Evolutionary conservation across 2,329 filamentous ascomycete species (phyloP).

Genomic region (Allantophomopsis cytisporea): DNA sequence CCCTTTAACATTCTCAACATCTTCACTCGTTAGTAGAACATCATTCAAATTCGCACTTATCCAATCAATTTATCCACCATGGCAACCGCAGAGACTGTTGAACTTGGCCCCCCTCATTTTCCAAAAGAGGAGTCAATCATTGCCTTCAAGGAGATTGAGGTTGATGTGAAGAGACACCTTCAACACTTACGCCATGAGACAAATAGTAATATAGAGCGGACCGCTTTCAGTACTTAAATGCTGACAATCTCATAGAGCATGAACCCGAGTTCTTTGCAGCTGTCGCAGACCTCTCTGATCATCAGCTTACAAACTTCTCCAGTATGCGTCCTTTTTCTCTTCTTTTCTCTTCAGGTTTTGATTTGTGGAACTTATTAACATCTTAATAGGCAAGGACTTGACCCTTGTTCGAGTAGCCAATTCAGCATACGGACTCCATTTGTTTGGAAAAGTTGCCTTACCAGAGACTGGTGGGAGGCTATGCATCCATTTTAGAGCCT

Average conservation of each 20-base stretch:
- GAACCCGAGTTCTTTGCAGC: constrained; percentile 38
- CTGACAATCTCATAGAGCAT: not conserved
- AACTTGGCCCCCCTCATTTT: constrained; percentile 26
- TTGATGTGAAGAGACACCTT: constrained; percentile 35
- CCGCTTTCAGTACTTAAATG: constrained; percentile 1
- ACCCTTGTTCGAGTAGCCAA: constrained; percentile 28
- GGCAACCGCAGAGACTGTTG: constrained; percentile 29
- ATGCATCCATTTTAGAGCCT: constrained; percentile 34
- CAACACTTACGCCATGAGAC: constrained; percentile 32
- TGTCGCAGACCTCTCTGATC: constrained; percentile 17
- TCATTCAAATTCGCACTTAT: too few species aligned
- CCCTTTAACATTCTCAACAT: too few species aligned
- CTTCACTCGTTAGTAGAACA: too few species aligned
- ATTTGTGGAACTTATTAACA: constrained; percentile 4
- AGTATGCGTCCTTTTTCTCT: constrained; percentile 12
- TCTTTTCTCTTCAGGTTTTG: too few species aligned
- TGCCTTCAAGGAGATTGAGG: constrained; percentile 32
- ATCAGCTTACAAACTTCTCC: constrained; percentile 16
- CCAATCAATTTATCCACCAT: not conserved
- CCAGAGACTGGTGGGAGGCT: constrained; percentile 23
- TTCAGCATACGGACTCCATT: constrained; percentile 31
- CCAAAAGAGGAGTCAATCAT: constrained; percentile 36
- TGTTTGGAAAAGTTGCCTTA: constrained; percentile 34
- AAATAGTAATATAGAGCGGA: constrained; percentile 20
- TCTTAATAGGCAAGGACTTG: constrained; percentile 25